Evolutionary conservation across 1,284 basidiomycete species (phyloP).

Genomic region (Fomitiporia mediterranea): DNA sequence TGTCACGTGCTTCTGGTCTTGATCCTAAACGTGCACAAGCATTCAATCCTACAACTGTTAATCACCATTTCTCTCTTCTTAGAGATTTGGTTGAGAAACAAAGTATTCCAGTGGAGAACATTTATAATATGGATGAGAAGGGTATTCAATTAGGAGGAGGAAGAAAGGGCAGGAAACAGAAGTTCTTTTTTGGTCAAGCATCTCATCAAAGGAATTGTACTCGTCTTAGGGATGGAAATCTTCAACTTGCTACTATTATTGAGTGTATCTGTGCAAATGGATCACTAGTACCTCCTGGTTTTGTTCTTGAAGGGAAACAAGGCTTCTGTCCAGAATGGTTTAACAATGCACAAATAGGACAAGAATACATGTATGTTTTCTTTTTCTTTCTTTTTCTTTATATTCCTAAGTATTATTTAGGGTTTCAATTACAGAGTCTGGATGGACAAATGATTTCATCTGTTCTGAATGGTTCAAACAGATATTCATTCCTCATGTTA

Average conservation of each 20-base stretch:
- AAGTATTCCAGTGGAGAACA: conserved; percentile 23
- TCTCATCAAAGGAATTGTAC: background rate
- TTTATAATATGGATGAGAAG: conserved; percentile 29
- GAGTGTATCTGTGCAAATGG: background rate
- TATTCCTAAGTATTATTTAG: background rate
- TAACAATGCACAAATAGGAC: background rate
- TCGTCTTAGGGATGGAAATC: no score
- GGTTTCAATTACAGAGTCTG: background rate
- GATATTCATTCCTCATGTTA: background rate
- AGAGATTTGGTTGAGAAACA: conserved; percentile 13
- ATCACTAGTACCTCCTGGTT: background rate
- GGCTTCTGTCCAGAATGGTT: background rate
- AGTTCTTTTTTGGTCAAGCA: background rate
- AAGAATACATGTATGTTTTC: background rate
- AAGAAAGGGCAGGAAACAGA: background rate
- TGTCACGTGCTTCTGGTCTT: conserved; percentile 2
- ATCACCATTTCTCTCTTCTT: conserved; percentile 22
- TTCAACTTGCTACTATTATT: no score
- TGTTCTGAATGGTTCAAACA: background rate
- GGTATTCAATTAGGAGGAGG: background rate
- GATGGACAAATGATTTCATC: background rate
- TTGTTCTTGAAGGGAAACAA: background rate
- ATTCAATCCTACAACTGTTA: conserved; percentile 20
- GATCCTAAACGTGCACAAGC: conserved; percentile 20
- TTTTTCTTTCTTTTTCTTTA: background rate